A percentile compares a stretch with the other conserved stretches of the same genome.
Conservation (phyloP, 2,329 filamentous ascomycete genomes). For the Phialophora verrucosa region DNA sequence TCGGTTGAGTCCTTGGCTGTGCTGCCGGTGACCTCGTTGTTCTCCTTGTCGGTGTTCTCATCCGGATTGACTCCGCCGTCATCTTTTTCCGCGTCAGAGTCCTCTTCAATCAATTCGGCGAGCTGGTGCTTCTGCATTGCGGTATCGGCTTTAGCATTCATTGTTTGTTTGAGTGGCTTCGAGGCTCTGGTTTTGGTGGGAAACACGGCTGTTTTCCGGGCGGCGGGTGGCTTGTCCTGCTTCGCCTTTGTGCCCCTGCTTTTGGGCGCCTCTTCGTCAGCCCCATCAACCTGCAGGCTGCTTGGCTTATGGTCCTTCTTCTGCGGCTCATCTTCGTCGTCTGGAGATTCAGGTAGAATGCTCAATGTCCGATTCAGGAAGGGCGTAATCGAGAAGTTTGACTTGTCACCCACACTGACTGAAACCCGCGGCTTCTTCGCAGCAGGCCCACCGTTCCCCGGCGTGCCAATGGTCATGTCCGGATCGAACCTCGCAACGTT, state of each 20-base stretch:
- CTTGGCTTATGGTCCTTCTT: constrained; percentile 38
- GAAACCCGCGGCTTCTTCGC: constrained; percentile 66
- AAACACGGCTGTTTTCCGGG: constrained; percentile 5
- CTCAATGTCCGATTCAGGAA: constrained; percentile 80
- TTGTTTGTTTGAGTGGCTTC: constrained; percentile 48
- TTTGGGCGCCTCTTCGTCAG: constrained; percentile 28
- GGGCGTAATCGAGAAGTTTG: constrained; percentile 89
- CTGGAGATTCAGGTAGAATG: constrained; percentile 55
- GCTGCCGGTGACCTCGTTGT: constrained; percentile 31
- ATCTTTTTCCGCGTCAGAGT: constrained; percentile 26
- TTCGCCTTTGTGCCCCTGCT: constrained; percentile 21
- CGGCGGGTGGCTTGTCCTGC: constrained; percentile 21
- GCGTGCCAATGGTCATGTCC: constrained; percentile 58
- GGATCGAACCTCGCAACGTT: constrained; percentile 52
- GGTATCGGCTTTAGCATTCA: constrained; percentile 47
- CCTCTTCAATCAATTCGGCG: constrained; percentile 42
- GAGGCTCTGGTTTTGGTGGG: constrained; percentile 20
- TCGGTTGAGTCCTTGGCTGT: constrained; percentile 41
- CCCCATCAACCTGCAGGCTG: constrained; percentile 24
- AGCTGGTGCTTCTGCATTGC: constrained; percentile 38
- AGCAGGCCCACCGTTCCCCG: constrained; percentile 52
- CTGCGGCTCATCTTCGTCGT: constrained; percentile 37
- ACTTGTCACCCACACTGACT: constrained; percentile 78
- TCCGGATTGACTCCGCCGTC: constrained; percentile 7
- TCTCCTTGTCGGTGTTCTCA: constrained; percentile 29